Evolutionary conservation across 176 grass and related monocot genomes (phyloP), one percentile per base, ranked within the genome.

Genomic region (Lolium perenne): DNA sequence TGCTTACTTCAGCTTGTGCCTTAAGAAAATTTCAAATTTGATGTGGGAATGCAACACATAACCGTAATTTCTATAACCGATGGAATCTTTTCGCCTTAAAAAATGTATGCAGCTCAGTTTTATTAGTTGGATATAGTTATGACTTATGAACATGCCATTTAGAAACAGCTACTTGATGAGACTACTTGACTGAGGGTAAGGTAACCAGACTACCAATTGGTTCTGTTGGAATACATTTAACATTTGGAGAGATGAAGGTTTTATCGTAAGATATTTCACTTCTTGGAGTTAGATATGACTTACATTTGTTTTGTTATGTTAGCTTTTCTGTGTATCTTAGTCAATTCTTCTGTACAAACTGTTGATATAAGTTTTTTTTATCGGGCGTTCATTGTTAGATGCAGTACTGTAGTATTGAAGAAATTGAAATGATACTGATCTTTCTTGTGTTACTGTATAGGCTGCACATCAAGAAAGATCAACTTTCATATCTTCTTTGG

Each of bases 401-500:
- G 71, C 20, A 32, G 57, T 64, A 75, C 41, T 45, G 55, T 45
- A n/a, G 62, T 71, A 78, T 9, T 74, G 15, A 71, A 77, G 11
- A 61, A 20, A 70, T 29, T 50, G 25, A 77, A 77, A 77, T 11
- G 64, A 22, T 81, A 58, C 68, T 77, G 73, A 87, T 16, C 53
- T 85, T 80, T 17, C 51, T 88, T 60, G 51, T 89, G 4, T 76
- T 79, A 56, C 80, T 90, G 48, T 84, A 57, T 86, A 95, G 95
- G 91, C 95, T 80, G 93, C 95, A 60, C 93, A 92, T 66, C 93
- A 95, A 89, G 95, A 95, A 87, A 95, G 95, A 61, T 87, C 91
- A 15, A 95, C 91, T 17, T 98, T 98, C 86, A 64, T 98, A 90
- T 93, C 93, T 83, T 98, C 89, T 74, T 89, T 98, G 61, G 72